Base-by-base conservation (phyloP, 768 basidiomycete genomes). In the Phanerochaete carnosa region DNA sequence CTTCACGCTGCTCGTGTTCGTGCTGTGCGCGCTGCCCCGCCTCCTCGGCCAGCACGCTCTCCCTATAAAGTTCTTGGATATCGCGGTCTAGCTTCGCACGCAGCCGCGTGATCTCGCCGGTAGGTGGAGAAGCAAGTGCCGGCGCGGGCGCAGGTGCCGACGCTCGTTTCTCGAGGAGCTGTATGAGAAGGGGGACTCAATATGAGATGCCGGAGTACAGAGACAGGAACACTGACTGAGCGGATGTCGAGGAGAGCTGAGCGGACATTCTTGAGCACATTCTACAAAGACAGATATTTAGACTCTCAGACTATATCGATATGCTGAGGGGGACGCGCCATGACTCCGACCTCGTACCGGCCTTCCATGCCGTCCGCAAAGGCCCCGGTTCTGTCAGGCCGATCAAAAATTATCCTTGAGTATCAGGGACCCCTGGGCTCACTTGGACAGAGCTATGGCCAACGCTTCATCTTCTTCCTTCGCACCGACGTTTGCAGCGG, bases 1-100 rank as follows among this genome's bases (percentile, higher is more conserved):
- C 39, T 16, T 60, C 45, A 11, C 47, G 16, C 6, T 45, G 47
- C 16, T 52, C 54, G 25, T 60, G 29, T 47, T 47, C 57, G 23
- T 35, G 29, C 8, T 39, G 47, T 19, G 47, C 55, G 26, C 60
- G 62, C 7, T 23, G 32, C 19, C 29, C 26, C 3, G 13, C 32
- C 16, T 49, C 54, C 55, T 63, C 57, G 2, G 26, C 58, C 2
- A 43, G 26, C 3, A 61, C 8, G 23, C 35, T 46, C 51, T 54
- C 45, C 6, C 55, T 60, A 33, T 62, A 58, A 1, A 49, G 29
- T n/a, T 66, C 58, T 23, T 58, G 63, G 5, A 49, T 45, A 19
- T 62, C 58, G 9, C 39, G 37, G 15, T 30, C 50, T 2, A 60
- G 47, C 45, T 58, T 62, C 3, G 49, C 53, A 13, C 50, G 50